These are phyloP conservation scores for Penicillium expansum DNA, from an alignment of 2,329 filamentous ascomycete species.

Conservation along the genomic window DNA sequence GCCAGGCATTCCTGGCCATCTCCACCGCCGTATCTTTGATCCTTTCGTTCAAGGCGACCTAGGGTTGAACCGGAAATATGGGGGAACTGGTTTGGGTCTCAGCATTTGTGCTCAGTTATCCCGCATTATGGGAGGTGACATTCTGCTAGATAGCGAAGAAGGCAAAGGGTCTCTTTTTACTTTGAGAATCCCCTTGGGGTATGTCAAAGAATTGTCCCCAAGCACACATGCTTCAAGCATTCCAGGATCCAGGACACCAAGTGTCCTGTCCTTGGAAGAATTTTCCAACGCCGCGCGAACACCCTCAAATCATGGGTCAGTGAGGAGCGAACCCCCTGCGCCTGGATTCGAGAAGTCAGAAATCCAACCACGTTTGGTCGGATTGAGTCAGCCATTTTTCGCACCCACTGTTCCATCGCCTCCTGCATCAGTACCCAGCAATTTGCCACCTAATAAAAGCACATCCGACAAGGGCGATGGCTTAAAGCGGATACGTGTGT, in stretches of 20 bases:
- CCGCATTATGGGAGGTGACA: conserved; percentile 74
- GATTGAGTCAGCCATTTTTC: conserved; percentile 81
- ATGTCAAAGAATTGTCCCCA: conserved; percentile 64
- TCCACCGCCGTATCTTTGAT: conserved; percentile 84
- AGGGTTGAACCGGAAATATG: conserved; percentile 83
- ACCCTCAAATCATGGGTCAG: conserved; percentile 23
- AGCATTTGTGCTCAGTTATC: conserved; percentile 88
- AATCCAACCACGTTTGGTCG: conserved; percentile 73
- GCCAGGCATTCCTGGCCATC: conserved; percentile 73
- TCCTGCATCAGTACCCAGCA: conserved; percentile 4
- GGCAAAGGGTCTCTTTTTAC: conserved; percentile 77
- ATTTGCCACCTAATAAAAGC: conserved; percentile 55
- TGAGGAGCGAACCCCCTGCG: conserved; percentile 25
- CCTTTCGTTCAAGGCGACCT: conserved; percentile 93
- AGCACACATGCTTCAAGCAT: conserved; percentile 28
- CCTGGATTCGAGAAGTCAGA: conserved; percentile 54
- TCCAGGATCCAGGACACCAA: conserved; percentile 33
- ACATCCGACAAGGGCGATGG: conserved; percentile 62
- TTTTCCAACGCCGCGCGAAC: conserved; percentile 23
- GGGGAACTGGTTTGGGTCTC: conserved; percentile 81
- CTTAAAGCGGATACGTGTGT: conserved; percentile 65
- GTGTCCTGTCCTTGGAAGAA: conserved; percentile 29
- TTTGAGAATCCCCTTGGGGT: conserved; percentile 77
- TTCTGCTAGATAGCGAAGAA: conserved; percentile 67
- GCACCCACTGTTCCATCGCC: conserved; percentile 32